phyloP scores from a whole-genome alignment of 2,329 filamentous ascomycete genomes.

The Sphaerulina vaccinii region DNA sequence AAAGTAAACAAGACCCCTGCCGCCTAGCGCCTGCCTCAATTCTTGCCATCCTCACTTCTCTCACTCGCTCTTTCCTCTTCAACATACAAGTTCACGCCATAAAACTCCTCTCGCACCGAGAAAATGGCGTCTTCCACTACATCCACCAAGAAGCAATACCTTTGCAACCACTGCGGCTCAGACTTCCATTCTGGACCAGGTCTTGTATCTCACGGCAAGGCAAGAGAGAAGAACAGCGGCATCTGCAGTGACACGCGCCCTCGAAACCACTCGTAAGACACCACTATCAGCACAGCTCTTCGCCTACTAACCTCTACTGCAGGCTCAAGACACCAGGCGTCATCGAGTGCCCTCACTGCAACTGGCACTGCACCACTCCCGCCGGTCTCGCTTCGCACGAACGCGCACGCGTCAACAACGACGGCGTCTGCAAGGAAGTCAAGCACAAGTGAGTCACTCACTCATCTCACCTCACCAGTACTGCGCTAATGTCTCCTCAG shows the following conservation, averaged over 20 bases:
- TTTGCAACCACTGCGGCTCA: not conserved
- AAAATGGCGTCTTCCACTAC: not conserved
- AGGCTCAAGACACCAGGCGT: not conserved
- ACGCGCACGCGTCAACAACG: slow-evolving; percentile 4
- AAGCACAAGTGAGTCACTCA: too few relatives aligned
- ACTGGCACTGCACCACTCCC: not conserved
- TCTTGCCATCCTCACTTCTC: too few relatives aligned
- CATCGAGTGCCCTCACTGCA: slow-evolving; percentile 1
- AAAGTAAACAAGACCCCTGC: too few relatives aligned
- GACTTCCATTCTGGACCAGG: not conserved
- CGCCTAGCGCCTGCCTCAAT: too few relatives aligned
- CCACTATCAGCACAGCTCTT: not conserved
- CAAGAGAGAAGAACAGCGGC: not conserved
- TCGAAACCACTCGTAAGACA: not conserved
- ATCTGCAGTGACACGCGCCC: not conserved
- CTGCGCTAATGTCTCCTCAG: not conserved
- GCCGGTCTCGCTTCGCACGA: slow-evolving; percentile 5
- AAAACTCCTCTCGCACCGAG: not conserved
- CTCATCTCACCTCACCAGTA: not conserved
- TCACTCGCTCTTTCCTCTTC: not conserved
- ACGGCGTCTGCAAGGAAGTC: slow-evolving; percentile 3
- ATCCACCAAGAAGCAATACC: not conserved
- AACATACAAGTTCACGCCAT: not conserved
- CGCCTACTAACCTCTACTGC: not conserved
- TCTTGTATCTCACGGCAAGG: not conserved